Evolutionary conservation across 1,284 basidiomycete genomes (phyloP).

Genomic region (Boletus austroedulis): DNA sequence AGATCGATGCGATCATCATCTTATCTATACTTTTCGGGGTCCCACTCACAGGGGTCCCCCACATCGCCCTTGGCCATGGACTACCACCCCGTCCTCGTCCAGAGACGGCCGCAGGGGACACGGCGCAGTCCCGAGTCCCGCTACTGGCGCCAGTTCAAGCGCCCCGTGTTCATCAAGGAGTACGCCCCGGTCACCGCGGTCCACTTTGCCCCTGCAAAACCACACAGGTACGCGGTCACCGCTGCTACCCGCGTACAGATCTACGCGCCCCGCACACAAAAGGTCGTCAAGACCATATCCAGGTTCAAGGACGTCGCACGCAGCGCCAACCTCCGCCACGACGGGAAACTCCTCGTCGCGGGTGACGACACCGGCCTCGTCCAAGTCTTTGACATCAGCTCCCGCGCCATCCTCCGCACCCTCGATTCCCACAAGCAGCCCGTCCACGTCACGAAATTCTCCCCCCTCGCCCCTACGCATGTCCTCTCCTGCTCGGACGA

Average conservation of each 20-base stretch:
- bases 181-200: slow-evolving; percentile 91
- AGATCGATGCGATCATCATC: slow-evolving; percentile 16
- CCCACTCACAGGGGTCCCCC: slow-evolving; percentile 13
- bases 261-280: slow-evolving; percentile 93
- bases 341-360: slow-evolving; percentile 94
- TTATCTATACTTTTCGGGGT: slow-evolving; percentile 20
- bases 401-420: slow-evolving; percentile 89
- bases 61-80: slow-evolving; percentile 65
- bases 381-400: slow-evolving; percentile 93
- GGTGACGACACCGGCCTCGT: slow-evolving; percentile 93
- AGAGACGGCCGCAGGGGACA: slow-evolving; percentile 53
- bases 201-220: slow-evolving; percentile 82
- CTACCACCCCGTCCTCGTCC: slow-evolving; percentile 72
- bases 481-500: slow-evolving; percentile 96
- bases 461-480: slow-evolving; percentile 74
- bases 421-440: slow-evolving; percentile 93
- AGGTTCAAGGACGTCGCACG: slow-evolving; percentile 96
- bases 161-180: slow-evolving; percentile 90
- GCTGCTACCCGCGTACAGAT: slow-evolving; percentile 93
- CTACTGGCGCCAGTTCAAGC: slow-evolving; percentile 79
- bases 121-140: slow-evolving; percentile 70
- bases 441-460: slow-evolving; percentile 94
- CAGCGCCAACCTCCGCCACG: slow-evolving; percentile 81
- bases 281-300: slow-evolving; percentile 93
- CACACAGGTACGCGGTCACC: slow-evolving; percentile 93